phyloP scores from a whole-genome alignment of 768 basidiomycete genomes.

The Leccinum sublutescens region DNA sequence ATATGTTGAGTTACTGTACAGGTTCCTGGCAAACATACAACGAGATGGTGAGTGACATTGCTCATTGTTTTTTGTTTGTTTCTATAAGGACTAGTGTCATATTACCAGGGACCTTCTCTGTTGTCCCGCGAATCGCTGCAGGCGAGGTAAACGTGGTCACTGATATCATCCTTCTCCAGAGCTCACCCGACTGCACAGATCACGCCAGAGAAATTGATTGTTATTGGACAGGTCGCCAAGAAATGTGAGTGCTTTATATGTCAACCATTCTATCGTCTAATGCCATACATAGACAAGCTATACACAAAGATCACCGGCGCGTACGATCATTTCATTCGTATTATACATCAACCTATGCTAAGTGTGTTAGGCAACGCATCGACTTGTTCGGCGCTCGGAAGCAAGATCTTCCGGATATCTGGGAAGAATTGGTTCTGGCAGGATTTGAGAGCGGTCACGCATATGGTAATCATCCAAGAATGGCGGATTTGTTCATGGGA shows the following conservation, averaged over 20 bases:
- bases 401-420: constrained; percentile 65
- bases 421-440: constrained; percentile 59
- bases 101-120: constrained; percentile 55
- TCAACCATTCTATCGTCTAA: not conserved
- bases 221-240: constrained; percentile 61
- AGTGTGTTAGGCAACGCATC: constrained; percentile 49
- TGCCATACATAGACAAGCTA: constrained; percentile 39
- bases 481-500: not conserved
- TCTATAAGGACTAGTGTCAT: not conserved
- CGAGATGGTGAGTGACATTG: constrained; percentile 45
- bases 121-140: constrained; percentile 68
- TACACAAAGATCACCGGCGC: constrained; percentile 62
- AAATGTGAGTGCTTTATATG: constrained; percentile 43
- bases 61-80: not conserved
- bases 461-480: constrained; percentile 47
- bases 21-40: constrained; percentile 70
- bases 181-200: constrained; percentile 27
- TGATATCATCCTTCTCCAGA: not conserved
- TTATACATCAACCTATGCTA: not conserved
- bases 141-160: constrained; percentile 47
- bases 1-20: constrained; percentile 7
- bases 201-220: constrained; percentile 64
- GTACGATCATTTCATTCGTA: constrained; percentile 9
- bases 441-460: constrained; percentile 79
- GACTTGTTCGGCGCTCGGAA: constrained; percentile 72